These are phyloP conservation scores for Glycine tomentella DNA, from an alignment of 306 rosid species.

Conservation along the genomic window DNA sequence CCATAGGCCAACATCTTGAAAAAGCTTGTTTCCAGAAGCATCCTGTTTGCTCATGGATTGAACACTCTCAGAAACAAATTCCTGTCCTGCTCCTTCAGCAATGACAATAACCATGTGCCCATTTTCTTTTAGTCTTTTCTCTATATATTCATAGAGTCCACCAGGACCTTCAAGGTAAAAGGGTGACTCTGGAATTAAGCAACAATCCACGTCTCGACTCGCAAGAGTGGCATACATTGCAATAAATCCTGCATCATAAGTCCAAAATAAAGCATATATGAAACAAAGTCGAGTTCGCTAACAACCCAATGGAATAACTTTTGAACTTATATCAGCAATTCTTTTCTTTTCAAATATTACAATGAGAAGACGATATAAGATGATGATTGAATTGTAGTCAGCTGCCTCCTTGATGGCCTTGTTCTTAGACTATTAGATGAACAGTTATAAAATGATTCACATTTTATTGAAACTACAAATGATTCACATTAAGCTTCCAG, in stretches of 20 bases:
- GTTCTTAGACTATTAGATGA: not conserved
- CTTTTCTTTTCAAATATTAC: not conserved
- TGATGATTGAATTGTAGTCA: constrained; percentile 8
- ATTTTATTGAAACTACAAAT: not conserved
- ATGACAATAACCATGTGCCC: constrained; percentile 97
- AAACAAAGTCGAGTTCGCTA: too few species aligned
- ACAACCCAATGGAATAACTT: constrained; percentile 9
- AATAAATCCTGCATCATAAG: constrained; percentile 76
- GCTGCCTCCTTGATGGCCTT: constrained; percentile 13
- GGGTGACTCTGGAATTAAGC: constrained; percentile 96
- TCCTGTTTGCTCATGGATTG: constrained; percentile 59
- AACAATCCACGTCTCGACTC: constrained; percentile 95
- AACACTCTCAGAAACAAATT: constrained; percentile 69
- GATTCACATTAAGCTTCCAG: constrained; percentile 20
- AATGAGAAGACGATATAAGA: not conserved
- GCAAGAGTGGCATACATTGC: constrained; percentile 98
- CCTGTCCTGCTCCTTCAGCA: constrained; percentile 99
- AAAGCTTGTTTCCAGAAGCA: constrained; percentile 96
- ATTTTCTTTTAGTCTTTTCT: constrained; percentile 74
- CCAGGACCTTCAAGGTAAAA: constrained; percentile 95
- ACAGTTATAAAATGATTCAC: not conserved
- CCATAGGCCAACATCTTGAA: constrained; percentile 93
- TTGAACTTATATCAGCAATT: not conserved
- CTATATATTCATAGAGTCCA: constrained; percentile 83
- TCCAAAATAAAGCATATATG: constrained; percentile 30